These are phyloP conservation scores for Chaetoscypha palmicola DNA, from an alignment of 2,329 filamentous ascomycete genomes.

Conservation along the genomic window DNA sequence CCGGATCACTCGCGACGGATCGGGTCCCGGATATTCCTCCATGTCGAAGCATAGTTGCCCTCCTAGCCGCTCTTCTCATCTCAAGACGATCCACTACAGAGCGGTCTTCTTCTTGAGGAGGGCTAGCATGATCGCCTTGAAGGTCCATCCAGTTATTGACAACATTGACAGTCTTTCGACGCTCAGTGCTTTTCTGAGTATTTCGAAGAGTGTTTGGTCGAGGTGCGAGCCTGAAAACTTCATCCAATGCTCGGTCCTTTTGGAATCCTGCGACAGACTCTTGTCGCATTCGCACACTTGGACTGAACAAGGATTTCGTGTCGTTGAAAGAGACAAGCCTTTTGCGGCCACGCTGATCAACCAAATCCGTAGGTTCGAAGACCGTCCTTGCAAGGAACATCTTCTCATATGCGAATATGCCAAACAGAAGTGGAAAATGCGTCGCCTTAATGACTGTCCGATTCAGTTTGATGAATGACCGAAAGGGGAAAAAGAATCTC, in stretches of 20 bases:
- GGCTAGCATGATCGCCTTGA: slow-evolving; percentile 46
- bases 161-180: slow-evolving; percentile 69
- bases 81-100: slow-evolving; percentile 53
- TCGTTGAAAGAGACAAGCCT: slow-evolving; percentile 52
- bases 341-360: slow-evolving; percentile 57
- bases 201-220: slow-evolving; percentile 51
- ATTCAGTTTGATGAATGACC: slow-evolving; percentile 77
- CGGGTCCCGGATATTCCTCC: slow-evolving; percentile 41
- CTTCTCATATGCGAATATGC: slow-evolving; percentile 82
- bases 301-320: slow-evolving; percentile 58
- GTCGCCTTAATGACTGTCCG: slow-evolving; percentile 87
- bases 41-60: slow-evolving; percentile 18
- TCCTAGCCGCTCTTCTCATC: slow-evolving; percentile 30
- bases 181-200: slow-evolving; percentile 54
- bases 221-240: slow-evolving; percentile 75
- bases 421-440: slow-evolving; percentile 79
- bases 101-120: slow-evolving; percentile 54
- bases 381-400: slow-evolving; percentile 67
- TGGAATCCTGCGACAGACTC: slow-evolving; percentile 84
- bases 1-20: slow-evolving; percentile 57
- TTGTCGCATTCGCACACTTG: slow-evolving; percentile 65
- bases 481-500: slow-evolving; percentile 72
- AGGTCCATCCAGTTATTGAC: slow-evolving; percentile 89
- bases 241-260: slow-evolving; percentile 83
- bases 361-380: slow-evolving; percentile 76